Evolutionary conservation across 2,329 filamentous ascomycete species (phyloP), one percentile per base, ranked within the genome.

Genomic region (Calycina herbarum): DNA sequence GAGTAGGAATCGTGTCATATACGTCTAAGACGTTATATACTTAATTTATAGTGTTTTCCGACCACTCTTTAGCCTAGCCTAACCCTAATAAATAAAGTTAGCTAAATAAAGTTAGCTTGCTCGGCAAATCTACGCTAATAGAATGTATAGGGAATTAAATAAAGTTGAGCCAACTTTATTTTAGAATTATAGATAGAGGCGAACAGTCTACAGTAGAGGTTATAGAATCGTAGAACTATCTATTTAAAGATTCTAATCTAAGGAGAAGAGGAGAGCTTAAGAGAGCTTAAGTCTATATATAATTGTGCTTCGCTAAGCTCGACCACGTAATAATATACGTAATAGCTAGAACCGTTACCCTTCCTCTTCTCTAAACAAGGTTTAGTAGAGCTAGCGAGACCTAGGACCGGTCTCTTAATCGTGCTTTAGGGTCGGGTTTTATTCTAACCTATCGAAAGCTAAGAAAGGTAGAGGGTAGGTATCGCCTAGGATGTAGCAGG

Each of bases 61-160:
- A 45, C 40, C 40, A 13, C 40, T 45, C n/a, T 45, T 45, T 45
- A n/a, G 40, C 29, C 5, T 31, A 31, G 8, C 54, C 2, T 57
- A 57, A 29, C 54, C 54, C 54, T 57, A 57, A 57, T 13, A 57
- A 57, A 17, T 57, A 4, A 29, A 57, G 1, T 29, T 57, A 2
- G 20, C 24, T 10, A 58, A 65, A 59, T 65, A 1, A 59, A 65
- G 6, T 59, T 65, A 8, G 38, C 54, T 24, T 51, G 13, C 64
- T 65, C 54, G 54, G 60, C 38, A 62, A 65, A 62, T 65, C 59
- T 35, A 65, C 59, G 59, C 64, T 65, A 65, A 63, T 48, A n/a
- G 40, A 33, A 56, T 65, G 27, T 65, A 63, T 63, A 38, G 57
- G 54, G 40, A 65, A 65, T 31, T 31, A 31, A 31, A 31, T 31